These are phyloP conservation scores for Ailanthus altissimus DNA, from an alignment of 345 rosid genomes.

Conservation along the genomic window DNA sequence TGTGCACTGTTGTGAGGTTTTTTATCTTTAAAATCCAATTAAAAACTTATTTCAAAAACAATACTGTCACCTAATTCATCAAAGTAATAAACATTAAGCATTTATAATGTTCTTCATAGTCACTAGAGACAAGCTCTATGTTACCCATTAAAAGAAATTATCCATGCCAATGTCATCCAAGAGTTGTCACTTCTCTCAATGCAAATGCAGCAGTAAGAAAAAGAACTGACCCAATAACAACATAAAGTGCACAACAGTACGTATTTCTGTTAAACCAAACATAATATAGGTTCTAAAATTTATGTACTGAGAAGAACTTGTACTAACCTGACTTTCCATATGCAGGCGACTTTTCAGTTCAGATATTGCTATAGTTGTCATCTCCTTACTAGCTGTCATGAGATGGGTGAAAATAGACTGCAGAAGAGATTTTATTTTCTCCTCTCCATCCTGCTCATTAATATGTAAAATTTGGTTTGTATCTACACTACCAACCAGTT, in stretches of 20 bases:
- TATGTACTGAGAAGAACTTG: neutral
- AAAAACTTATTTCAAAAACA: neutral
- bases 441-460: conserved; percentile 48
- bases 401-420: conserved; percentile 77
- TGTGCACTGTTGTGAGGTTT: neutral
- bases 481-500: conserved; percentile 67
- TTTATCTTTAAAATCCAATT: neutral
- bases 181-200: neutral
- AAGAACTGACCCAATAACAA: neutral
- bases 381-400: conserved; percentile 75
- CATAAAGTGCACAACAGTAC: neutral
- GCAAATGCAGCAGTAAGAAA: neutral
- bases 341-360: conserved; percentile 68
- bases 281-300: neutral
- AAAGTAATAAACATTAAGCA: neutral
- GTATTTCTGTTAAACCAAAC: neutral
- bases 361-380: conserved; percentile 50
- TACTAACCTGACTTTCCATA: conserved; percentile 63
- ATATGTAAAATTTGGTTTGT: conserved; percentile 49
- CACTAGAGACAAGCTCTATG: neutral
- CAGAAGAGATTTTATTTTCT: conserved; percentile 60
- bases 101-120: neutral
- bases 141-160: neutral
- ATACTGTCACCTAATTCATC: neutral
- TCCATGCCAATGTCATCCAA: neutral